Percentiles rank a stretch among this genome's conserved stretches.
Evolutionary conservation across 495 filamentous ascomycete genomes (phyloP).

Genomic region (Podospora pseudocomata): DNA sequence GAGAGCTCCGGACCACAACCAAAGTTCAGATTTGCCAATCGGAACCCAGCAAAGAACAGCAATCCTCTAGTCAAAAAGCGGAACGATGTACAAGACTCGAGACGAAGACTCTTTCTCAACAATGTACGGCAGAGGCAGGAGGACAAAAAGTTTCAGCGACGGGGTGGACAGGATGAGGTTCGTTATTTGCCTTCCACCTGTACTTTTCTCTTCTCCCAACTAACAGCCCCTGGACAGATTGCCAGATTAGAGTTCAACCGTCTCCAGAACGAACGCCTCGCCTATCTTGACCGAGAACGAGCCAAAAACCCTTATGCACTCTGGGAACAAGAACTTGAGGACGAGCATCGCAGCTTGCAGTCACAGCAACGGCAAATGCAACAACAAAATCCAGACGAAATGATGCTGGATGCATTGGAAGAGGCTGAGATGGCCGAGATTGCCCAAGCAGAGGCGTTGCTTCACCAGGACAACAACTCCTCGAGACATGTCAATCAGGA

Average conservation of each 20-base stretch:
- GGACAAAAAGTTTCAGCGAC: slow-evolving; percentile 58
- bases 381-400: slow-evolving; percentile 38
- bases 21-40: slow-evolving; percentile 23
- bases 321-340: slow-evolving; percentile 43
- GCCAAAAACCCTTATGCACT: slow-evolving; percentile 29
- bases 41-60: slow-evolving; percentile 18
- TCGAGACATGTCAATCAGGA: not conserved
- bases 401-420: slow-evolving; percentile 42
- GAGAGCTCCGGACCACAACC: not conserved
- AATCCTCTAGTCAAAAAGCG: slow-evolving; percentile 25
- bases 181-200: slow-evolving; percentile 10
- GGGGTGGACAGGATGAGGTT: slow-evolving; percentile 78
- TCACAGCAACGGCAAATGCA: not conserved
- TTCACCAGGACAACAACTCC: not conserved
- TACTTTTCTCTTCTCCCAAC: not conserved
- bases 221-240: slow-evolving; percentile 36
- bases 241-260: slow-evolving; percentile 47
- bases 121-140: slow-evolving; percentile 71
- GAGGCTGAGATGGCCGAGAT: not conserved
- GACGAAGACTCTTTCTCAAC: slow-evolving; percentile 67
- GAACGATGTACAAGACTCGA: slow-evolving; percentile 40
- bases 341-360: slow-evolving; percentile 29
- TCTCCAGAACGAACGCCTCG: slow-evolving; percentile 35
- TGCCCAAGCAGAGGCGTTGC: not conserved
- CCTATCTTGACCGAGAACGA: slow-evolving; percentile 25